A percentile compares a stretch with the other conserved stretches of the same genome.
Conservation (phyloP, 768 basidiomycete species). For the Lactarius evosmus region DNA sequence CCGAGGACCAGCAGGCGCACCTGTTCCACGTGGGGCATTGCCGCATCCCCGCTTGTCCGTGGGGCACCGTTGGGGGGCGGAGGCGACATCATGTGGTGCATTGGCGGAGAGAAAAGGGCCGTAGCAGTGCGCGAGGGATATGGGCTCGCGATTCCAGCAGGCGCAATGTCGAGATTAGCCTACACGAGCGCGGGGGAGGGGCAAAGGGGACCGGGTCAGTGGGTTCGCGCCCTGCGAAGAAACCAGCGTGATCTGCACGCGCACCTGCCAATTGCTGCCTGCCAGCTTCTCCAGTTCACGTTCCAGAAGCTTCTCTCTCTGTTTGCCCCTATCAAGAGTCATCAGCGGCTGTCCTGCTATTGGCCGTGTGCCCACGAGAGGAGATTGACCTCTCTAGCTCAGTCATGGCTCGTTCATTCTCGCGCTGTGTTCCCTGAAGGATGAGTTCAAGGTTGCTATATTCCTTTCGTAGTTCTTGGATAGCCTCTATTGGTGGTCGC, state of each 20-base stretch:
- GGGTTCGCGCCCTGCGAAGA: not conserved
- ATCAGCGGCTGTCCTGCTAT: conserved; percentile 2
- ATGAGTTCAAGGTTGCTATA: conserved; percentile 73
- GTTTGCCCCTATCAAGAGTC: conserved; percentile 43
- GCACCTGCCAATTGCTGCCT: conserved; percentile 82
- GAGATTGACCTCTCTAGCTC: conserved; percentile 66
- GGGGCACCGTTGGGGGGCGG: not conserved
- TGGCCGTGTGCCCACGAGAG: not conserved
- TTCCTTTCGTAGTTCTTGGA: conserved; percentile 68
- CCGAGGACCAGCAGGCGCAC: conserved; percentile 66
- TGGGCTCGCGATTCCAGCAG: conserved; percentile 33
- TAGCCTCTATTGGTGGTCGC: conserved; percentile 62
- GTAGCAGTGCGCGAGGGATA: conserved; percentile 32
- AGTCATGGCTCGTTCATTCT: conserved; percentile 82
- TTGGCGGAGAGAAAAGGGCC: conserved; percentile 33
- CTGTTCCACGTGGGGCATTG: conserved; percentile 63
- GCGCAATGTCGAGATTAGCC: conserved; percentile 39
- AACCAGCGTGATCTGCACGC: conserved; percentile 22
- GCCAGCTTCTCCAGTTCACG: conserved; percentile 64
- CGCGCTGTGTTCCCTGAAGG: conserved; percentile 75
- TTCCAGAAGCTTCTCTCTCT: conserved; percentile 76
- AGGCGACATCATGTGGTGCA: not conserved
- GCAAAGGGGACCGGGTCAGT: conserved; percentile 16
- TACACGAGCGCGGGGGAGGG: conserved; percentile 33
- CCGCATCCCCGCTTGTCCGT: conserved; percentile 37